Conservation (phyloP, 2,329 filamentous ascomycete species). For the Gaeumannomyces sp. region DNA sequence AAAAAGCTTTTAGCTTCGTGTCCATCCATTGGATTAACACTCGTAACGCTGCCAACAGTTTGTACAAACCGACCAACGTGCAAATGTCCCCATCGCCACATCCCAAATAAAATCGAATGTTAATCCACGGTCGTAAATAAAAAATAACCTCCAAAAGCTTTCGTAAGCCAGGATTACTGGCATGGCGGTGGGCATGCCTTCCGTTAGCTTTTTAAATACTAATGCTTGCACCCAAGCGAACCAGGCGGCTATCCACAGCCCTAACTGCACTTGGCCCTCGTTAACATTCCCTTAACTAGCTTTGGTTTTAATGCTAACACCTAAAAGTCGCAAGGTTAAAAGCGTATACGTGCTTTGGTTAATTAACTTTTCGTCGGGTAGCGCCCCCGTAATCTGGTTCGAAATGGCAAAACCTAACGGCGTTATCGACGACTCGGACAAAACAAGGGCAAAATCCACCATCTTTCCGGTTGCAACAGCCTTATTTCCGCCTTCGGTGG, state of each 20-base stretch:
- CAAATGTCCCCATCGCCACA: background rate
- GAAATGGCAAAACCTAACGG: background rate
- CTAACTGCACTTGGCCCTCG: background rate
- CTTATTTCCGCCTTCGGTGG: background rate
- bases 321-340: background rate
- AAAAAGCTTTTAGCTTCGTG: conserved; percentile 1
- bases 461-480: background rate
- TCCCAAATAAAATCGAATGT: conserved; percentile 2
- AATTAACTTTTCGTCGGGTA: background rate
- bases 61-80: background rate
- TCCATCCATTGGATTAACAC: conserved; percentile 3
- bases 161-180: too few species aligned
- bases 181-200: background rate
- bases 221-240: background rate
- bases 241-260: conserved; percentile 2
- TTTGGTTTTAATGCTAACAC: background rate
- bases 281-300: background rate
- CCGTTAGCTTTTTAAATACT: background rate
- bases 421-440: background rate
- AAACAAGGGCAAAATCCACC: conserved; percentile 1
- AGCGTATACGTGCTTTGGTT: conserved; percentile 1
- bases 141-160: too few species aligned
- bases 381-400: background rate
- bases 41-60: background rate
- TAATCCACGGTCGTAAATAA: background rate